These are phyloP conservation scores for Evernia prunastri DNA, from an alignment of 495 filamentous ascomycete species.

Conservation along the genomic window DNA sequence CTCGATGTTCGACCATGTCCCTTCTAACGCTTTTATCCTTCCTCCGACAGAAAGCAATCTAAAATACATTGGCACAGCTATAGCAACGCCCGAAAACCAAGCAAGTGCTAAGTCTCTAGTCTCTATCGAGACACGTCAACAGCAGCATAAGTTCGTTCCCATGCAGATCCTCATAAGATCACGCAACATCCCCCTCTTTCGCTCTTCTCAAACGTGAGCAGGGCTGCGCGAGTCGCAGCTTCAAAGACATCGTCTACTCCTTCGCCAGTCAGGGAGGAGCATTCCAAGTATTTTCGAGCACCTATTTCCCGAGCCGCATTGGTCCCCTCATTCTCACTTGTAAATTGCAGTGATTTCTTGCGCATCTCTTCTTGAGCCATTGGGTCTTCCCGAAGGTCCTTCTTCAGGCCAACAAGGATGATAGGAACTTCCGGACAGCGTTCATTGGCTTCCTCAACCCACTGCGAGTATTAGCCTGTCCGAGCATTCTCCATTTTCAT, in stretches of 20 bases:
- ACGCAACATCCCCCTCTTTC: conserved; percentile 80
- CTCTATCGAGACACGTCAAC: conserved; percentile 1
- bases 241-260: conserved; percentile 99
- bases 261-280: conserved; percentile 92
- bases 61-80: background rate
- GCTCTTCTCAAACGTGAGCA: conserved; percentile 84
- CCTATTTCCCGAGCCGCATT: conserved; percentile 78
- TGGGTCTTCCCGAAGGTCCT: conserved; percentile 93
- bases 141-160: conserved; percentile 1
- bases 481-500: background rate
- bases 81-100: conserved; percentile 14
- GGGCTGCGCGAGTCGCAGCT: conserved; percentile 89
- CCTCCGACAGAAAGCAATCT: conserved; percentile 7
- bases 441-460: conserved; percentile 94
- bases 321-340: conserved; percentile 71
- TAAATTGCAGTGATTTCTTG: conserved; percentile 83
- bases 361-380: conserved; percentile 95
- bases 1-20: background rate
- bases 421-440: conserved; percentile 89
- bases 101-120: background rate
- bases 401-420: conserved; percentile 95
- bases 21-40: conserved; percentile 13
- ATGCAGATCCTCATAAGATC: conserved; percentile 62
- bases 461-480: conserved; percentile 47
- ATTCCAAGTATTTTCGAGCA: conserved; percentile 94